Conservation (phyloP, 768 basidiomycete genomes). For the Collybiopsis confluens region DNA sequence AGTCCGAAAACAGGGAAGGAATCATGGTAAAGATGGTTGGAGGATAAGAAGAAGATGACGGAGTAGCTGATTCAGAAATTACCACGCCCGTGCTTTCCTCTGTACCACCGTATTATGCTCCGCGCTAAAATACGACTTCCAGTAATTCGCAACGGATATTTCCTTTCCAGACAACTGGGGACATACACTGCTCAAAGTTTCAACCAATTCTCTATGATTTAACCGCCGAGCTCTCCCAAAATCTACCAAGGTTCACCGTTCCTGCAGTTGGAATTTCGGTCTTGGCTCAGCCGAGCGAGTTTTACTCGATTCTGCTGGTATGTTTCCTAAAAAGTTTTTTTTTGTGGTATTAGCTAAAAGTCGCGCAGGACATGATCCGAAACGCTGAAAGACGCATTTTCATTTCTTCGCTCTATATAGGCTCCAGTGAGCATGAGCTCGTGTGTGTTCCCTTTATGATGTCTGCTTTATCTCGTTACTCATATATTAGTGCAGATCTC, state of each 20-base stretch:
- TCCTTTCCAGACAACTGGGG: no score
- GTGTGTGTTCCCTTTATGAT: conserved; percentile 41
- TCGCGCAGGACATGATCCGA: conserved; percentile 63
- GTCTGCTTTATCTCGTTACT: conserved; percentile 2
- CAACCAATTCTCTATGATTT: conserved; percentile 35
- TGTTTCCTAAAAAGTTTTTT: conserved; percentile 21
- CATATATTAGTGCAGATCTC: conserved; percentile 48
- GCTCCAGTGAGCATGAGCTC: no score
- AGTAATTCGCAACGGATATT: no score
- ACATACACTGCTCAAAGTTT: conserved; percentile 10
- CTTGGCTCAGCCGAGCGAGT: conserved; percentile 53
- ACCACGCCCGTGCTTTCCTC: no score
- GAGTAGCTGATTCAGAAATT: no score
- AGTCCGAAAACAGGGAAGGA: no score
- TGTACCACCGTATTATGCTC: no score
- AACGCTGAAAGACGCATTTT: conserved; percentile 80
- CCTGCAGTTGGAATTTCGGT: conserved; percentile 46
- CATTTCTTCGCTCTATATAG: conserved; percentile 88
- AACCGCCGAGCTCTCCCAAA: conserved; percentile 26
- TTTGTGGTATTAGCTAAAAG: neutral
- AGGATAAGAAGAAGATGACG: no score
- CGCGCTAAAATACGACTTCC: no score
- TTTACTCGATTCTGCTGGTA: conserved; percentile 54
- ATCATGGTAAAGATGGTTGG: no score
- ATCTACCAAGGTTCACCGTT: conserved; percentile 47